Conservation (phyloP, 768 basidiomycete species). For the Mycena maculata region DNA sequence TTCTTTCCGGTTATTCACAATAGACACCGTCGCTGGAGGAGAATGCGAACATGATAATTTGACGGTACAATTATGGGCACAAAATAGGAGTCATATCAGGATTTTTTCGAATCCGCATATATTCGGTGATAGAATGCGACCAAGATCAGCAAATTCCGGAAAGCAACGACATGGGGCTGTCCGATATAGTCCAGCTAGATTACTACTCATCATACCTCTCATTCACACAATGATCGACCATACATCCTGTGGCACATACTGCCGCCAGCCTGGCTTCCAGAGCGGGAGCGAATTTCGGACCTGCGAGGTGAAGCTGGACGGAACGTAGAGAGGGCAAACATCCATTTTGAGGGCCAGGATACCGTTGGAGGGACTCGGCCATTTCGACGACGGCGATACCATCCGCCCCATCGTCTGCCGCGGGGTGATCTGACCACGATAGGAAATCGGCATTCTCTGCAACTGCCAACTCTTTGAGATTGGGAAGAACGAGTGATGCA, state of each 20-base stretch:
- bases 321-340: background rate
- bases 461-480: background rate
- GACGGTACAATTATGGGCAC: no score
- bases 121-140: no score
- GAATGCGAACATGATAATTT: no score
- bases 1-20: no score
- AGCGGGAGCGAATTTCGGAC: background rate
- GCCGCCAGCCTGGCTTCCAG: background rate
- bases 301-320: background rate
- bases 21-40: no score
- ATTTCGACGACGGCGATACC: background rate
- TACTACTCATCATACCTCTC: background rate
- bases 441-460: background rate
- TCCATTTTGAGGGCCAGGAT: background rate
- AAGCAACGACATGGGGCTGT: no score
- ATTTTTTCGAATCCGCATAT: no score
- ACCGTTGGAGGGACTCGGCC: background rate
- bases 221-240: conserved; percentile 1
- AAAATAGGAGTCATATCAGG: no score
- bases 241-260: background rate
- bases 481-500: background rate
- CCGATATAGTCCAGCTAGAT: no score
- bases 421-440: background rate
- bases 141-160: no score
- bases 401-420: background rate